A percentile compares a stretch with the other conserved stretches of the same genome.
Evolutionary conservation across 2,329 filamentous ascomycete genomes (phyloP).

Genomic region (Leptographium wingfieldii): DNA sequence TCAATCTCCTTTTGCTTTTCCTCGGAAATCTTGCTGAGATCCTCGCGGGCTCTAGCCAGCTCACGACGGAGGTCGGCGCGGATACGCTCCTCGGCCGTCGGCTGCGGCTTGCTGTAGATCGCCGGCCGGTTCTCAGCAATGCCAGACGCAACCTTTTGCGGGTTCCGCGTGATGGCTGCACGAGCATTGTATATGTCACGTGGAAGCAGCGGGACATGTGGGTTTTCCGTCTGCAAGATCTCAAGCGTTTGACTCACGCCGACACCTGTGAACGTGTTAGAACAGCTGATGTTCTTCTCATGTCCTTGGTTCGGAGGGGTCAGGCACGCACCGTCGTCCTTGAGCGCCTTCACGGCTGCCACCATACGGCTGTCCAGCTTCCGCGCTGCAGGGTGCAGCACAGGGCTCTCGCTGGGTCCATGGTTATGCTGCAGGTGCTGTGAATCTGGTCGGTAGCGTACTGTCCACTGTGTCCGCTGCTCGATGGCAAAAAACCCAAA

Average conservation of each 20-base stretch:
- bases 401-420: conserved; percentile 52
- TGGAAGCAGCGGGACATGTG: conserved; percentile 48
- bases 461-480: conserved; percentile 53
- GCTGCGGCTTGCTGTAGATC: conserved; percentile 54
- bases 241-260: conserved; percentile 54
- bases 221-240: conserved; percentile 51
- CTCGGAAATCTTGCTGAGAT: conserved; percentile 40
- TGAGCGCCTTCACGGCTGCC: conserved; percentile 51
- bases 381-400: conserved; percentile 52
- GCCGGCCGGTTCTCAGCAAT: conserved; percentile 49
- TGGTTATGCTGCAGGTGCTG: conserved; percentile 50
- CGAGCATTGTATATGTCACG: conserved; percentile 57
- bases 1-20: conserved; percentile 47
- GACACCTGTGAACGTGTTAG: conserved; percentile 32
- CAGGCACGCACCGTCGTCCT: conserved; percentile 45
- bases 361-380: conserved; percentile 57
- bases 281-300: conserved; percentile 6
- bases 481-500: conserved; percentile 61
- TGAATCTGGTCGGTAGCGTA: conserved; percentile 49
- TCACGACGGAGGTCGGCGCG: conserved; percentile 48
- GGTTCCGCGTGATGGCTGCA: conserved; percentile 53
- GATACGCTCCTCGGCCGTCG: conserved; percentile 51
- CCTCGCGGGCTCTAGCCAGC: conserved; percentile 44
- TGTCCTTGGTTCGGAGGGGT: neutral
- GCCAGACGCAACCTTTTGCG: conserved; percentile 45